Base-by-base conservation (phyloP, 495 filamentous ascomycete species). In the Cairneyella variabilis region DNA sequence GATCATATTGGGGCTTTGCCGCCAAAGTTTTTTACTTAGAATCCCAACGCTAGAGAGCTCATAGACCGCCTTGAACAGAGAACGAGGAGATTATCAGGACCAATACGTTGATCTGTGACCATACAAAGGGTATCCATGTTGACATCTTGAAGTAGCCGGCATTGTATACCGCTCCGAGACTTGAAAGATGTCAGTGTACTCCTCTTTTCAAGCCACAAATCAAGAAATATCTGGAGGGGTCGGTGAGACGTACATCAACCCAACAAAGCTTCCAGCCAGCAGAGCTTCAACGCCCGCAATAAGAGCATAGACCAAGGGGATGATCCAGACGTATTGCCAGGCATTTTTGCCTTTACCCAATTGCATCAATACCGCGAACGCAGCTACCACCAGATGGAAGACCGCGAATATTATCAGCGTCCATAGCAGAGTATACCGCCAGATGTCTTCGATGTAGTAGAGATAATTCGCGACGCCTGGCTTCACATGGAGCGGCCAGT, bases 121-220 rank as follows among this genome's bases (percentile, higher is more conserved):
- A 98, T 45, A 95, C 77, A 62, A 96, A 89, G 12, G 93, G 93
- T 36, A 96, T 86, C 93, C 95, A 98, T 2, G 93, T 97, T 47
- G 90, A 95, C 92, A 97, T 96, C 56, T 82, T 71, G 64, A 95
- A 96, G 68, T 84, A 88, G 26, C 91, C 93, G 14, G 89, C 81
- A 57, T 87, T 82, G 63, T 97, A 98, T 39, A 93, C 83, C 5
- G 86, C 88, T 21, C 90, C 90, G 10, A 98, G 79, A 45, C 92
- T 97, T 59, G n/a, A n/a, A 12, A 21, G 4, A 20, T 27, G 26
- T 46, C 8, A n/a, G n/a, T n/a, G n/a, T n/a, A n/a, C n/a, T n/a
- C n/a, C n/a, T n/a, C n/a, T n/a, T n/a, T n/a, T n/a, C n/a, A n/a
- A n/a, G n/a, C n/a, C n/a, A n/a, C n/a, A n/a, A n/a, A n/a, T n/a